Base-by-base conservation (phyloP, 768 basidiomycete species). In the Daedaleopsis nitida region DNA sequence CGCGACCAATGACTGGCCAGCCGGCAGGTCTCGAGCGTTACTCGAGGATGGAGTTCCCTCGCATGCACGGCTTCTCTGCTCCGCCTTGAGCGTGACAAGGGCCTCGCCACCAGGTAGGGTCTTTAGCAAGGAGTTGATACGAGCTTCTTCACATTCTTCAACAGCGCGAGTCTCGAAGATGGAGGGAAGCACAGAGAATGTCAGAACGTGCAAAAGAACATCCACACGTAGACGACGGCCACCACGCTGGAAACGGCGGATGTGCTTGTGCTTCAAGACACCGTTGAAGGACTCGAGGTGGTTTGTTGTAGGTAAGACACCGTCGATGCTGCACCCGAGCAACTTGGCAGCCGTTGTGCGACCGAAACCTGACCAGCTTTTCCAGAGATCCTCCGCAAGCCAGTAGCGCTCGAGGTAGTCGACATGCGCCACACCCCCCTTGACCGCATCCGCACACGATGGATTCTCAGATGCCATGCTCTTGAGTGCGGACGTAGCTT, bases 251-350 rank as follows among this genome's bases (percentile, higher is more conserved):
- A 65, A 72, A 27, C 59, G 66, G 0, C 34, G 65, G 0, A 78
- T 23, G 48, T 76, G 62, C 38, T 71, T 74, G 1, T 62, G 49
- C 63, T 80, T 78, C 1, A 79, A 60, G 13, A 72, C 43, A 5
- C 70, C 63, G 52, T 79, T 79, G 65, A 79, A 77, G 1, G 74
- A 71, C 61, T 80, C 76, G 9, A 79, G 70, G 55, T 78, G 76
- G 49, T 79, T 79, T 23, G 76, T 78, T 5, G 78, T 79, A 0
- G 74, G 66, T 7, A 78, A 32, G 3, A 80, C 69, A 2, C 65
- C 68, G 0, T 75, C 70, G 16, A 77, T 47, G 1, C 60, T 35
- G 11, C 60, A 45, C 0, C 55, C 51, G 7, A 77, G 48, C 0
- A 63, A 48, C 3, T 38, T 32, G 0, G 76, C 73, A 13, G 76